Percentiles rank a stretch among this genome's conserved stretches.
These are phyloP conservation scores for Zasmidium citrigriseum DNA, from an alignment of 2,329 filamentous ascomycete genomes.

Conservation along the genomic window DNA sequence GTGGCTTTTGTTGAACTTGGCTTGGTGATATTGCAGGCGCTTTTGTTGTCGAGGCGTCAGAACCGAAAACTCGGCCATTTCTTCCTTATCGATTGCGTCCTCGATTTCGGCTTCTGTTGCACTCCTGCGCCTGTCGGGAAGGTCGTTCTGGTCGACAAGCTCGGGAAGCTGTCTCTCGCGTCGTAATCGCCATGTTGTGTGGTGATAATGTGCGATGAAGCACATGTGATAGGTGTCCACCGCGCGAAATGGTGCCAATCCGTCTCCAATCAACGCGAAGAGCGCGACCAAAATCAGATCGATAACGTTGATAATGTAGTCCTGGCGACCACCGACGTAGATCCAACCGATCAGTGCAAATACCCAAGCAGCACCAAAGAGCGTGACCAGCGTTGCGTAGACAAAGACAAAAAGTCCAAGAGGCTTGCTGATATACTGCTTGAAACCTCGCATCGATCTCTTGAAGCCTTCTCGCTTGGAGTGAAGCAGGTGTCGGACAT, in stretches of 20 bases:
- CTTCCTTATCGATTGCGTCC: slow-evolving; percentile 47
- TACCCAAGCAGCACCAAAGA: slow-evolving; percentile 86
- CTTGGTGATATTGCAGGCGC: slow-evolving; percentile 73
- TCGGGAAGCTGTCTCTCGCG: slow-evolving; percentile 62
- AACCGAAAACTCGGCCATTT: slow-evolving; percentile 58
- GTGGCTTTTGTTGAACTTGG: slow-evolving; percentile 78
- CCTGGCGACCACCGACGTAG: slow-evolving; percentile 71
- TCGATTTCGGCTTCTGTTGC: slow-evolving; percentile 29
- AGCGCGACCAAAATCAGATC: slow-evolving; percentile 63
- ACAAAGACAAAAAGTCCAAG: slow-evolving; percentile 82
- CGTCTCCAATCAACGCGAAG: slow-evolving; percentile 64
- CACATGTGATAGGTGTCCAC: slow-evolving; percentile 88
- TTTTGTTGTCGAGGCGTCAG: slow-evolving; percentile 66
- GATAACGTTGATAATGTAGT: slow-evolving; percentile 57
- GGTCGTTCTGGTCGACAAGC: slow-evolving; percentile 68
- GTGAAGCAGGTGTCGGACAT: slow-evolving; percentile 85
- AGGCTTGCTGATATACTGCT: slow-evolving; percentile 72
- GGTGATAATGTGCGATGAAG: slow-evolving; percentile 73
- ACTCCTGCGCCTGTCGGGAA: slow-evolving; percentile 50
- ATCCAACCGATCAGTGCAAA: slow-evolving; percentile 89
- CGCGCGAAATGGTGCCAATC: slow-evolving; percentile 69
- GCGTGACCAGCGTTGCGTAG: slow-evolving; percentile 78
- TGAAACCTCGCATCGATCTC: slow-evolving; percentile 75
- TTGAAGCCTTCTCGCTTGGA: slow-evolving; percentile 79
- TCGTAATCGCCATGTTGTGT: slow-evolving; percentile 64